Percentiles rank a stretch among this genome's conserved stretches.
Conservation (phyloP, 441 rosid species). For the Hura crepitans region DNA sequence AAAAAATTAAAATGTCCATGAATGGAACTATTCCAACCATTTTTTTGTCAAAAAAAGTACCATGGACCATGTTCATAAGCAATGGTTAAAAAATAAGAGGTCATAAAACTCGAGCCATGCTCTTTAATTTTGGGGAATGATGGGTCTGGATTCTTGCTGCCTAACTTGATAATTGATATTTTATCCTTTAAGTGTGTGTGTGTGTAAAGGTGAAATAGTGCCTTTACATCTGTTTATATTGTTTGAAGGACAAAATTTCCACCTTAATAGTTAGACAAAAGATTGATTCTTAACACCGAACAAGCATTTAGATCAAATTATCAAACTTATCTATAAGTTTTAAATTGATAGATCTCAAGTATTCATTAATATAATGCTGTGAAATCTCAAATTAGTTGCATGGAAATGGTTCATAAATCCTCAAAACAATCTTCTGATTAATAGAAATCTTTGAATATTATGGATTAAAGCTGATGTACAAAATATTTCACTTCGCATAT, state of each 20-base stretch:
- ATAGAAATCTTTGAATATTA: neutral
- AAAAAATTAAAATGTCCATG: too few species aligned
- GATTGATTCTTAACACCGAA: neutral
- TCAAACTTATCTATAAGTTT: neutral
- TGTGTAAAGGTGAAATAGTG: too few species aligned
- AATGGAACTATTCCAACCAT: too few species aligned
- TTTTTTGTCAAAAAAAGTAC: too few species aligned
- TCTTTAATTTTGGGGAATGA: neutral
- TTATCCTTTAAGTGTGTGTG: neutral
- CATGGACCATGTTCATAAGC: too few species aligned
- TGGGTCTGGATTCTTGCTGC: neutral
- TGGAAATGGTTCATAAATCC: neutral
- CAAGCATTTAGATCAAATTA: neutral
- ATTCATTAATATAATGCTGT: neutral
- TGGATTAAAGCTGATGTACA: neutral
- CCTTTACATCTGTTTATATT: neutral
- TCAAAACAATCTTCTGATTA: neutral
- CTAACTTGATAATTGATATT: neutral
- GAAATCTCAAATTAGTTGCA: neutral
- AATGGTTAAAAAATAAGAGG: neutral
- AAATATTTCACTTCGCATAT: neutral
- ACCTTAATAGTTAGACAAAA: neutral
- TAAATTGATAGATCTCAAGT: neutral
- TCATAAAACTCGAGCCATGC: neutral
- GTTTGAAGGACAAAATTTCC: neutral